A percentile compares a stretch with the other conserved stretches of the same genome.
Conservation (phyloP, 257 asterid genomes). For the Lavandula angustifolia region DNA sequence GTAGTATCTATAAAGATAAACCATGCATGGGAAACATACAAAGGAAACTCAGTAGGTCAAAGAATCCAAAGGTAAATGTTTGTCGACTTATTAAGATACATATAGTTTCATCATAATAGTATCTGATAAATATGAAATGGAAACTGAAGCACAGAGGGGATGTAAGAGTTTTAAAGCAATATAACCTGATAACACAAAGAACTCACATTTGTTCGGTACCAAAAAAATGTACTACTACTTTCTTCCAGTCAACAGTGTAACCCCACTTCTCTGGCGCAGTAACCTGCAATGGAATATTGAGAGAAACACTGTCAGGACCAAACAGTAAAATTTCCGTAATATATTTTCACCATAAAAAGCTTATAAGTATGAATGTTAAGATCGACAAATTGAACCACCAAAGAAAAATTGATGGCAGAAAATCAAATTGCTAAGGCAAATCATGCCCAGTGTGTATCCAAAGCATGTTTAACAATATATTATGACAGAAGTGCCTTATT, state of each 20-base stretch:
- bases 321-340: not conserved
- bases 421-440: not conserved
- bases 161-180: not conserved
- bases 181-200: conserved; percentile 6
- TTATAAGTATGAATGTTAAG: not conserved
- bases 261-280: conserved; percentile 91
- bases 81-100: not conserved
- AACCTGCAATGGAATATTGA: conserved; percentile 56
- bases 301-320: conserved; percentile 24
- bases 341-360: not conserved
- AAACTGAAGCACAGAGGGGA: not conserved
- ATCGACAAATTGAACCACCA: conserved; percentile 18
- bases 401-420: conserved; percentile 1
- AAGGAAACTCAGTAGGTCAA: too few species aligned
- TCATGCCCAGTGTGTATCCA: conserved; percentile 13
- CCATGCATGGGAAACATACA: too few species aligned
- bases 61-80: not conserved
- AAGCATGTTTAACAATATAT: conserved; percentile 9
- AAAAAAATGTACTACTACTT: conserved; percentile 78
- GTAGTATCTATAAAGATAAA: not conserved
- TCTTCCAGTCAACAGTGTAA: conserved; percentile 69
- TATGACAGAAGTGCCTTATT: not conserved
- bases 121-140: conserved; percentile 10
- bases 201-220: conserved; percentile 92
- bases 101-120: conserved; percentile 3